These are phyloP conservation scores for Davidsoniella eucalypti DNA, from an alignment of 2,329 filamentous ascomycete genomes.

Conservation along the genomic window DNA sequence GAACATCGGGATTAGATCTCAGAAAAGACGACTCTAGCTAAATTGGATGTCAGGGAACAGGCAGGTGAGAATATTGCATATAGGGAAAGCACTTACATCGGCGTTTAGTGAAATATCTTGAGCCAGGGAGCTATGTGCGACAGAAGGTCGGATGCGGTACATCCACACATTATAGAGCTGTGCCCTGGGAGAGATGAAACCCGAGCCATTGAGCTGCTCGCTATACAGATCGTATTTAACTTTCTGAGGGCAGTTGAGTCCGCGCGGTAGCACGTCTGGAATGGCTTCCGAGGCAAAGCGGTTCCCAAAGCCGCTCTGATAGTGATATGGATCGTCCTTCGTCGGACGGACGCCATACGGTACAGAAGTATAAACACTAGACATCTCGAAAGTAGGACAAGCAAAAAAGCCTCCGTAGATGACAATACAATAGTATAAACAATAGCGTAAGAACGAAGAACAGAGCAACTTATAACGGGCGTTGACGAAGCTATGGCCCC, in stretches of 20 bases:
- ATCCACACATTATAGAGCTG: constrained; percentile 21
- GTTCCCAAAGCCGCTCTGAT: constrained; percentile 41
- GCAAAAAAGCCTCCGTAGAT: too few species aligned
- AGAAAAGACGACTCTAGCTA: constrained; percentile 28
- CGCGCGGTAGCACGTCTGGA: constrained; percentile 27
- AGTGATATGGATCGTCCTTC: constrained; percentile 28
- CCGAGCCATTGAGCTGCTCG: constrained; percentile 31
- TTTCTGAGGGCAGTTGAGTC: constrained; percentile 29
- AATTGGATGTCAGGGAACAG: background rate
- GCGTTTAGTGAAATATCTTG: too few species aligned
- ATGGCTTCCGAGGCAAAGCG: constrained; percentile 30
- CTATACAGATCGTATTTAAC: constrained; percentile 26
- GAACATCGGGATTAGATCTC: constrained; percentile 28
- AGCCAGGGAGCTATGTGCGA: constrained; percentile 17
- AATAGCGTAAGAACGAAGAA: too few species aligned
- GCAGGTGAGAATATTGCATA: too few species aligned
- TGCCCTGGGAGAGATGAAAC: constrained; percentile 19
- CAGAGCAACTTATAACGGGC: too few species aligned
- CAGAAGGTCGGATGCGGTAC: constrained; percentile 21
- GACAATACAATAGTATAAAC: too few species aligned
- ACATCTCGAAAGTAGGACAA: too few species aligned
- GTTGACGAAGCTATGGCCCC: too few species aligned
- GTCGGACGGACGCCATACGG: constrained; percentile 16
- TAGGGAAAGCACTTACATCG: too few species aligned
- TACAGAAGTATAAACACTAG: background rate